Percentiles rank a stretch among this genome's conserved stretches.
Conservation (phyloP, 2,329 filamentous ascomycete species). For the Triangularia setosa region DNA sequence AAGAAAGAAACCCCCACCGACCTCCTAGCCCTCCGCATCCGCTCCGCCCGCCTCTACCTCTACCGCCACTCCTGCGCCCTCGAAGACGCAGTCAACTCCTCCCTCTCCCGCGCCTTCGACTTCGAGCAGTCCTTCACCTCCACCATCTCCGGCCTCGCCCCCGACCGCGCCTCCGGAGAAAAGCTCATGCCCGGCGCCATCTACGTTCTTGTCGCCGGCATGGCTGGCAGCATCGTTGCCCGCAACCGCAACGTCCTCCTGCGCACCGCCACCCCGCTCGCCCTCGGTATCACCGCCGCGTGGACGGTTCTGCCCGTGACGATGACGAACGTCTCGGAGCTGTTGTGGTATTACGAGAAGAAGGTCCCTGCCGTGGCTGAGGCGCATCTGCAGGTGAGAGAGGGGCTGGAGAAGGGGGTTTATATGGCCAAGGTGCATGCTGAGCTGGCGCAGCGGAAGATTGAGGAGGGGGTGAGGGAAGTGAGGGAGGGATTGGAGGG, state of each 20-base stretch:
- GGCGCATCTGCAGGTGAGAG: constrained; percentile 69
- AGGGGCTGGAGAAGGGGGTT: constrained; percentile 65
- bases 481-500: constrained; percentile 75
- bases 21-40: constrained; percentile 78
- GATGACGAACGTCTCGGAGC: constrained; percentile 79
- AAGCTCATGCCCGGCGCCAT: constrained; percentile 82
- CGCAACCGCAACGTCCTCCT: constrained; percentile 84
- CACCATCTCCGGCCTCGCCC: constrained; percentile 84
- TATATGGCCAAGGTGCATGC: constrained; percentile 72
- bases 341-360: constrained; percentile 92
- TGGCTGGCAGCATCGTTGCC: constrained; percentile 89
- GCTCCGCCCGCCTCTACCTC: constrained; percentile 73
- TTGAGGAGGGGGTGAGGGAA: constrained; percentile 76
- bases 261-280: constrained; percentile 70
- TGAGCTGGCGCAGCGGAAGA: constrained; percentile 64
- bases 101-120: constrained; percentile 75
- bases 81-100: constrained; percentile 78
- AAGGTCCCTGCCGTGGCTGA: constrained; percentile 78
- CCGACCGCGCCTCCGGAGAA: constrained; percentile 80
- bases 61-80: constrained; percentile 69
- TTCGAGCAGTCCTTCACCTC: constrained; percentile 87
- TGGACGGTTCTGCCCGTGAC: constrained; percentile 85
- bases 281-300: constrained; percentile 76
- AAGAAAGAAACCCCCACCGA: constrained; percentile 53
- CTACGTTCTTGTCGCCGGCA: constrained; percentile 89